Evolutionary conservation across 2,329 filamentous ascomycete species (phyloP), one percentile per base, ranked within the genome.

Genomic region (Aspergillus niger): DNA sequence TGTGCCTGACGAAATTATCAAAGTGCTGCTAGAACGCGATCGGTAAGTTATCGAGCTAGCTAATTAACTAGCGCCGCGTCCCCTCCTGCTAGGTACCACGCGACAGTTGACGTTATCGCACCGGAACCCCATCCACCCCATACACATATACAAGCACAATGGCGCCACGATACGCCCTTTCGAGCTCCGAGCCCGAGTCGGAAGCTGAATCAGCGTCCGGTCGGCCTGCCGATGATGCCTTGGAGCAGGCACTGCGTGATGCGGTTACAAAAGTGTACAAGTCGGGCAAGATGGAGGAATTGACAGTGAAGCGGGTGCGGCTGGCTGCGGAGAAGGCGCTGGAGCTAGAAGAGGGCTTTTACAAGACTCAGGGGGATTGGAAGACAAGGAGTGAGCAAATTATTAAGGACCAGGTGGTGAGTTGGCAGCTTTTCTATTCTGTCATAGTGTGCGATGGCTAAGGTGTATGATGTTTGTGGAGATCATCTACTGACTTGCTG

Each of bases 221-320:
- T 64, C 5, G 32, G 5, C 75, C 73, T 15, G 74, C 78, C 5
- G 72, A 78, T 50, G 60, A 69, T 24, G 47, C 55, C 13, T 63
- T 80, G n/a, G 77, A 79, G 60, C 69, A 72, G 43, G 72, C 67
- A 20, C 65, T 81, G 48, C 75, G 78, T 44, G 70, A 77, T 57
- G 69, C 72, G 13, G 77, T 80, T 32, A 69, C 69, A 13, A 63
- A 66, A n/a, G 69, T 77, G 51, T 77, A 70, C 66, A 68, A 70
- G 28, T 65, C 69, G 1, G 76, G 74, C 7, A 77, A 83, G 20
- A 70, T 74, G 32, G 81, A 85, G 5, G 80, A 85, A 54, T 72
- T 87, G 62, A 87, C 86, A 0, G 78, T 87, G 55, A 87, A 85
- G 63, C 78, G 79, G 57, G 81, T 87, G 54, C 83, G 86, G 52